Percentiles rank a stretch among this genome's conserved stretches.
Conservation (phyloP, 768 basidiomycete genomes). For the Macrolepiota fuliginosa region DNA sequence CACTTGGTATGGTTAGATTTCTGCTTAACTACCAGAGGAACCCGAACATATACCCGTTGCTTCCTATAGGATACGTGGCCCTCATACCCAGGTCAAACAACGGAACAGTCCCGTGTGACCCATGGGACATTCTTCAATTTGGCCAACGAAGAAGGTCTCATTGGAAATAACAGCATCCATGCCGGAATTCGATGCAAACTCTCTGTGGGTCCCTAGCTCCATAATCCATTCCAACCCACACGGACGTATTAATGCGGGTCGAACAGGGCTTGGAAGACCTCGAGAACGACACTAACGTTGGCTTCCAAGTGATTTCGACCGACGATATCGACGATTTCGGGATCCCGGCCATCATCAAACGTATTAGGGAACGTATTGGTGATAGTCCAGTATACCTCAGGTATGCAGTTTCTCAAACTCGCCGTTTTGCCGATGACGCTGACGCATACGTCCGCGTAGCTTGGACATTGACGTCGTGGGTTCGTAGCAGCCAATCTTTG, state of each 20-base stretch:
- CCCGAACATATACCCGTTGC: conserved; percentile 38
- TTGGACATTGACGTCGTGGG: conserved; percentile 84
- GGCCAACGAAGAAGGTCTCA: conserved; percentile 74
- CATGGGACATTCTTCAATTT: conserved; percentile 88
- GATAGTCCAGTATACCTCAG: conserved; percentile 76
- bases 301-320: conserved; percentile 76
- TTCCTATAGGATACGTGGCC: conserved; percentile 56
- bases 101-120: conserved; percentile 65
- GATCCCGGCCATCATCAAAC: conserved; percentile 61
- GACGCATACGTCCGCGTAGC: conserved; percentile 21
- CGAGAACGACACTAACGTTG: conserved; percentile 65
- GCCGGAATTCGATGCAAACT: conserved; percentile 85
- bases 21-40: conserved; percentile 31
- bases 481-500: conserved; percentile 23
- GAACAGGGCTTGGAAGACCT: conserved; percentile 60
- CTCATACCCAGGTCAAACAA: conserved; percentile 54
- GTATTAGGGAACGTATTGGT: conserved; percentile 72
- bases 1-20: conserved; percentile 33
- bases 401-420: conserved; percentile 30
- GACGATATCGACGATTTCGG: conserved; percentile 86
- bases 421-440: background rate
- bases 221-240: conserved; percentile 16
- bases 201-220: conserved; percentile 23
- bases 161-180: conserved; percentile 78
- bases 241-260: background rate